Evolutionary conservation across 495 filamentous ascomycete species (phyloP).

Genomic region (Aspergillus sparsus): DNA sequence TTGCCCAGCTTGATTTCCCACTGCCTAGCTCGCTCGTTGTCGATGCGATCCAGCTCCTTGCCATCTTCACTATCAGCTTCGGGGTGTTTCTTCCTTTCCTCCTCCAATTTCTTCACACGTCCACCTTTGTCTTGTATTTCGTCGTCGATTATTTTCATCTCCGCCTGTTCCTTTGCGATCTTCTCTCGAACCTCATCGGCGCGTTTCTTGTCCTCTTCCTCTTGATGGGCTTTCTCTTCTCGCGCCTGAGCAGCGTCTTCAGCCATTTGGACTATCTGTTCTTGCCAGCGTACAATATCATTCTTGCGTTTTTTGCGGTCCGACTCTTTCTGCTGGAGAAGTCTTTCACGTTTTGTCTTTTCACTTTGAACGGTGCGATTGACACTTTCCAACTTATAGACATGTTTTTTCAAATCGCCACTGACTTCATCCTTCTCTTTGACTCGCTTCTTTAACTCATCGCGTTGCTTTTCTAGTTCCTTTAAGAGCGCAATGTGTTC

Average conservation of each 20-base stretch:
- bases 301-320: constrained; percentile 62
- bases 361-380: constrained; percentile 83
- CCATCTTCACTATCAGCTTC: constrained; percentile 53
- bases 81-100: constrained; percentile 51
- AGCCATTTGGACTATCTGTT: constrained; percentile 52
- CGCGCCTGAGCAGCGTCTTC: constrained; percentile 49
- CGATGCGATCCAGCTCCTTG: constrained; percentile 51
- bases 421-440: constrained; percentile 85
- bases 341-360: constrained; percentile 72
- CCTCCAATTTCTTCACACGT: constrained; percentile 64
- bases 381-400: constrained; percentile 73
- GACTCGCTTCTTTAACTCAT: constrained; percentile 69
- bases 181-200: constrained; percentile 53
- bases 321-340: constrained; percentile 62
- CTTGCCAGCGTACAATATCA: constrained; percentile 60
- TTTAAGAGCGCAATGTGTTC: constrained; percentile 67
- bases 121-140: constrained; percentile 61
- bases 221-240: constrained; percentile 47
- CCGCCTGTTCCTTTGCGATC: constrained; percentile 52
- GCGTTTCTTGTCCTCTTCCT: constrained; percentile 46
- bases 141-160: constrained; percentile 61
- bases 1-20: constrained; percentile 53
- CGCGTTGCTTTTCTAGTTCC: constrained; percentile 63
- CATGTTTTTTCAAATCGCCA: constrained; percentile 77
- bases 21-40: constrained; percentile 57